A percentile compares a stretch with the other conserved stretches of the same genome.
Conservation (phyloP, 345 rosid species). For the Eutrema heterophyllum region DNA sequence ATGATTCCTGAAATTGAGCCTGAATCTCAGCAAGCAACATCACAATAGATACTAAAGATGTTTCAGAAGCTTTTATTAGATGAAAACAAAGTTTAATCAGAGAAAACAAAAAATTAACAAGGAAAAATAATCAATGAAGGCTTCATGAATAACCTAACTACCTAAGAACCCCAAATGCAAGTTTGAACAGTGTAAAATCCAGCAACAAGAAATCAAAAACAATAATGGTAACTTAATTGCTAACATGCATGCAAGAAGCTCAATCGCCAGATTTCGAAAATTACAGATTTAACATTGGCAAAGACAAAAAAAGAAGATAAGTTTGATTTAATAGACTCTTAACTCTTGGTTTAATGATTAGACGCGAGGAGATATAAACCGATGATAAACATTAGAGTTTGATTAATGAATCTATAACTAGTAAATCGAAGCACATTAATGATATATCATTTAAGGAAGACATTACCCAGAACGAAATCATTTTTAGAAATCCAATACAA, state of each 20-base stretch:
- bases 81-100: not conserved
- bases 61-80: not conserved
- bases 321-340: not conserved
- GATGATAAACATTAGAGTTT: not conserved
- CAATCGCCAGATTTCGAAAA: conserved; percentile 17
- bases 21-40: conserved; percentile 13
- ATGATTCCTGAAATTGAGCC: conserved; percentile 33
- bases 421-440: conserved; percentile 7
- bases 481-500: not conserved
- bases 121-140: not conserved
- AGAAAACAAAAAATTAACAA: not conserved
- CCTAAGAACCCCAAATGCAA: conserved; percentile 17
- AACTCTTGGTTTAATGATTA: not conserved
- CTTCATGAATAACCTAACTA: conserved; percentile 24
- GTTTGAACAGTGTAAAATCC: not conserved
- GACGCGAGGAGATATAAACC: not conserved
- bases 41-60: not conserved
- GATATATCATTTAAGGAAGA: conserved; percentile 1
- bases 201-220: not conserved
- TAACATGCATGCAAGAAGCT: conserved; percentile 29
- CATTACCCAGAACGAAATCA: not conserved
- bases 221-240: conserved; percentile 11
- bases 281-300: not conserved
- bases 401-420: not conserved
- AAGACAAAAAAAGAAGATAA: not conserved